phyloP scores from a whole-genome alignment of 2,329 filamentous ascomycete species.

The Fusarium verticillioides region DNA sequence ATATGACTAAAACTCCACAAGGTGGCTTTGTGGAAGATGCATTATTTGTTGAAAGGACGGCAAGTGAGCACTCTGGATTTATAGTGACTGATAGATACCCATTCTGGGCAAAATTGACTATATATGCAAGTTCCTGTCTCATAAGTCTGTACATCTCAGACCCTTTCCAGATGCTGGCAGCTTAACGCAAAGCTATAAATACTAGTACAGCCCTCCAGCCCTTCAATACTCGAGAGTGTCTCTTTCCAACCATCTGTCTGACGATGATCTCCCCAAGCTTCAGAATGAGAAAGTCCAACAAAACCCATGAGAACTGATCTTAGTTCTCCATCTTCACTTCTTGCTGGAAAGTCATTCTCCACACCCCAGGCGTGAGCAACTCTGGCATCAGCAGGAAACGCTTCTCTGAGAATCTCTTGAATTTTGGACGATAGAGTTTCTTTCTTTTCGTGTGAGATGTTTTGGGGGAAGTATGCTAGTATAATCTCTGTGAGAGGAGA shows the following conservation, averaged over 20 bases:
- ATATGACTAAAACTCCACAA: not conserved
- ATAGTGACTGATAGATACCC: no score
- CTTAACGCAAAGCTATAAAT: not conserved
- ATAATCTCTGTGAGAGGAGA: not conserved
- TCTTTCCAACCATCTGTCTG: not conserved
- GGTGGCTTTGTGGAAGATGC: no score
- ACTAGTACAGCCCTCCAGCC: not conserved
- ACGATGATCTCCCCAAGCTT: rapidly evolving
- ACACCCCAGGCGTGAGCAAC: slow-evolving; percentile 11
- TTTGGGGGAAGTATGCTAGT: slow-evolving; percentile 1
- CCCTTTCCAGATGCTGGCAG: not conserved
- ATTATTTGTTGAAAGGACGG: not conserved
- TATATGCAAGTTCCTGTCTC: not conserved
- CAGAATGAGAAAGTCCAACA: not conserved
- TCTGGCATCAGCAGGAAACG: not conserved
- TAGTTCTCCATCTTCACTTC: not conserved
- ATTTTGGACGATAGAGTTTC: not conserved
- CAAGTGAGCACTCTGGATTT: rapidly evolving
- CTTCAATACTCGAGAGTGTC: not conserved
- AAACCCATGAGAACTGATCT: slow-evolving; percentile 9
- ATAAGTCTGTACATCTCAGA: not conserved
- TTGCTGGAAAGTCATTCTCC: slow-evolving; percentile 16
- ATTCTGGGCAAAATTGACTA: not conserved
- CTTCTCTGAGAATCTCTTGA: not conserved
- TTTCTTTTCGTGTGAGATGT: not conserved